Evolutionary conservation across 805 yeast species (phyloP), one percentile per base, ranked within the genome.

Genomic region (Saturnispora saitoi): DNA sequence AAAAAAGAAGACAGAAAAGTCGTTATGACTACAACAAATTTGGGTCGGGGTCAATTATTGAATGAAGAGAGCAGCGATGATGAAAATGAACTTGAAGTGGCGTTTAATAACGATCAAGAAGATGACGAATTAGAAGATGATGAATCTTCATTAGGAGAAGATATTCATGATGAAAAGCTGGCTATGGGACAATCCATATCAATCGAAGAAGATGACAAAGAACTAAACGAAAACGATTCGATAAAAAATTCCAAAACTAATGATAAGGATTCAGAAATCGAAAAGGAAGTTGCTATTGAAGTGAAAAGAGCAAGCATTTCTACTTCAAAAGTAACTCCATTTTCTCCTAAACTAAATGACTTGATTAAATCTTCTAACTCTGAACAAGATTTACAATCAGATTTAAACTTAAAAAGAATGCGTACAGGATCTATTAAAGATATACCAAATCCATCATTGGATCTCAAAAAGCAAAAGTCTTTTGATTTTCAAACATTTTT

Each of bases 401-500:
- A 20, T 15, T 10, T 20, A 32, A n/a, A 26, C 7, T 15, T 31
- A 32, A 37, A 36, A 11, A 24, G 42, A 24, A 20, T 30, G 14
- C 45, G 48, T 19, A 41, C 41, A 26, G 48, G 46, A 12, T 51
- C 56, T 10, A 51, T 53, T 10, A 53, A 49, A 17, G 52, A 54
- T 38, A 56, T 58, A 40, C 63, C 67, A 20, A 62, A 61, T 43
- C 64, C 70, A 4, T 65, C 65, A 43, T 56, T 43, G 37, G 52
- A 51, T 53, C 60, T 54, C 4, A 56, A 56, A 32, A 60, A 59
- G 31, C 65, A 62, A 44, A 54, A 48, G 24, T 70, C 75, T 4
- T 90, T 91, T 65, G 95, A 93, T 62, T 93, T 91, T 63, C 96
- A 87, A 61, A 65, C 73, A 22, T 93, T 93, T 61, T 70, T 89